phyloP scores from a whole-genome alignment of 345 rosid species.

The Nephelium lappaceum region DNA sequence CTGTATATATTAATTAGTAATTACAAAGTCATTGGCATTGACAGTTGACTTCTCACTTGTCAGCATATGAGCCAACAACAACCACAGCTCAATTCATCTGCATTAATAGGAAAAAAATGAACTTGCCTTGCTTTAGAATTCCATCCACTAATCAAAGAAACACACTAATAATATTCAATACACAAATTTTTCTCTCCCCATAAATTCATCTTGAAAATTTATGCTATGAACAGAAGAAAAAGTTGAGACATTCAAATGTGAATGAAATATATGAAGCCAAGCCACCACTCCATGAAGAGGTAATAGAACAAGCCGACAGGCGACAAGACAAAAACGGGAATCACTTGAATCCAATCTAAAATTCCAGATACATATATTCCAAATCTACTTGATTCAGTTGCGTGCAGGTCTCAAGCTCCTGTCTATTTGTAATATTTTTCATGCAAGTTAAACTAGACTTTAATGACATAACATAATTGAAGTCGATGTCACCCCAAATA shows the following conservation, averaged over 20 bases:
- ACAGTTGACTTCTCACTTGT: no score
- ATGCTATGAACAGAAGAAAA: no score
- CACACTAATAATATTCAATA: no score
- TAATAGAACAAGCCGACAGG: not conserved
- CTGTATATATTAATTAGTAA: no score
- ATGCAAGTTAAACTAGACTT: not conserved
- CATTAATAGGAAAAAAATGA: not conserved
- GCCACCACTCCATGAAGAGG: not conserved
- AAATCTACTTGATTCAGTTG: constrained; percentile 5
- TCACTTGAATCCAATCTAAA: not conserved
- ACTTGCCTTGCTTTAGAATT: no score
- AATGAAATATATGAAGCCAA: not conserved
- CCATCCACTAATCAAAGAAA: no score
- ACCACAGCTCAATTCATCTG: not conserved
- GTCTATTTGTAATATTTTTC: not conserved
- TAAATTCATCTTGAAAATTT: no score
- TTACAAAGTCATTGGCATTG: no score
- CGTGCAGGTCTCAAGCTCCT: constrained; percentile 35
- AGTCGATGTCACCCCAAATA: not conserved
- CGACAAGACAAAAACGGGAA: not conserved
- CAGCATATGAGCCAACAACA: no score
- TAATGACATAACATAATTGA: not conserved
- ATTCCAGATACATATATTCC: not conserved
- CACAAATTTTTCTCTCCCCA: no score
- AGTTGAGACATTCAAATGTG: not conserved